These are phyloP conservation scores for Fusarium nisikadoi DNA, from an alignment of 2,329 filamentous ascomycete species.

Conservation along the genomic window DNA sequence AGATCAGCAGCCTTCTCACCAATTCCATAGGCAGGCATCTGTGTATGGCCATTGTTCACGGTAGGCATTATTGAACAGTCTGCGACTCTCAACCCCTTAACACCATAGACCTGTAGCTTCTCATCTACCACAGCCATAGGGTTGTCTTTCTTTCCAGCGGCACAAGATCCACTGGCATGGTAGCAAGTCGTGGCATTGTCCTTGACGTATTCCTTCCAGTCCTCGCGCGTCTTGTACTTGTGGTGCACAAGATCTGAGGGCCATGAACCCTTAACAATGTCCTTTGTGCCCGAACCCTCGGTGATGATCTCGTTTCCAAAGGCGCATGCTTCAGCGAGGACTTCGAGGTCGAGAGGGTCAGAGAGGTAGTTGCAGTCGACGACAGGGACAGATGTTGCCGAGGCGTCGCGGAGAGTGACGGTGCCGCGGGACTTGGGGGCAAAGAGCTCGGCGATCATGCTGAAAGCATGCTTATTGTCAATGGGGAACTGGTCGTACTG, in stretches of 20 bases:
- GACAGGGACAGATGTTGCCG: slow-evolving; percentile 63
- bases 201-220: slow-evolving; percentile 68
- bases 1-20: slow-evolving; percentile 63
- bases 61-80: slow-evolving; percentile 64
- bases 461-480: slow-evolving; percentile 65
- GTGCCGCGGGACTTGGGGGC: slow-evolving; percentile 65
- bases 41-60: slow-evolving; percentile 60
- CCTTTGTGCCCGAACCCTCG: slow-evolving; percentile 66
- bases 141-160: slow-evolving; percentile 55
- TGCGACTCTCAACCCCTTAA: slow-evolving; percentile 63
- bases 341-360: slow-evolving; percentile 67
- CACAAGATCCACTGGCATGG: slow-evolving; percentile 46
- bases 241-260: slow-evolving; percentile 63
- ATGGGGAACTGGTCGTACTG: slow-evolving; percentile 65
- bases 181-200: slow-evolving; percentile 68
- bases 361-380: slow-evolving; percentile 69
- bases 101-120: slow-evolving; percentile 62
- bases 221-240: slow-evolving; percentile 56
- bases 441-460: slow-evolving; percentile 68
- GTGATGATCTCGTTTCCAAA: slow-evolving; percentile 70
- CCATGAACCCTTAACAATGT: slow-evolving; percentile 70
- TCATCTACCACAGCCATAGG: slow-evolving; percentile 64
- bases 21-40: slow-evolving; percentile 68
- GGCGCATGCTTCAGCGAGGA: slow-evolving; percentile 67
- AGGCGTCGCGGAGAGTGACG: slow-evolving; percentile 60